phyloP scores from a whole-genome alignment of 73 alveolate genomes.

The Paramecium octaurelia region DNA sequence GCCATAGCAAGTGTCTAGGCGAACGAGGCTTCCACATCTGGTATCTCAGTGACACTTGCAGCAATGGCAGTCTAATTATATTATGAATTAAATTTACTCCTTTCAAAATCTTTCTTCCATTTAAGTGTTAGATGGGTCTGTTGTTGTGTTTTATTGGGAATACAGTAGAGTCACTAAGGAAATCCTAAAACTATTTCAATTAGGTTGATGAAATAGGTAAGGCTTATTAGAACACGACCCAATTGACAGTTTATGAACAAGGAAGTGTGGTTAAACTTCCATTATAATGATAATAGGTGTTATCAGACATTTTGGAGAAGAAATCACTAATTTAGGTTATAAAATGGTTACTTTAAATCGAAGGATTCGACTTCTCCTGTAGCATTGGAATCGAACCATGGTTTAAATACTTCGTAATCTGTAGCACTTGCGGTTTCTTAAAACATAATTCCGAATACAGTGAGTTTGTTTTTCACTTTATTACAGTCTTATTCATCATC shows the following conservation, averaged over 20 bases:
- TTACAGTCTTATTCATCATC: slow-evolving; percentile 30
- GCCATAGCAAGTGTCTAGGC: background rate
- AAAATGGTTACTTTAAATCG: background rate
- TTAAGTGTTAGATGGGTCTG: slow-evolving; percentile 13
- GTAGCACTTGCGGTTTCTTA: background rate
- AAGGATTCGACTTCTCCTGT: background rate
- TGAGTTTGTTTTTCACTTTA: background rate
- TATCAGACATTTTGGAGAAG: background rate
- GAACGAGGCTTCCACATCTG: background rate
- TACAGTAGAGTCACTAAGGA: background rate
- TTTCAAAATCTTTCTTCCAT: slow-evolving; percentile 24
- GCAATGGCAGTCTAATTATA: background rate
- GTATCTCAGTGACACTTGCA: background rate
- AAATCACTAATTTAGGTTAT: background rate
- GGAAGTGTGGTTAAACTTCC: slow-evolving; percentile 47
- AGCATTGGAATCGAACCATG: slow-evolving; percentile 9
- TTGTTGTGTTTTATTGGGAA: background rate
- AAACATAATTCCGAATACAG: slow-evolving; percentile 28
- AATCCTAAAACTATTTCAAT: background rate
- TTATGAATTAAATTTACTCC: background rate
- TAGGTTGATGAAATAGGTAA: background rate
- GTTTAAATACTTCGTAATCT: background rate
- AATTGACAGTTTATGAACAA: slow-evolving; percentile 48
- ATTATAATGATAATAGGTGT: slow-evolving; percentile 14
- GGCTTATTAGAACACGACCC: background rate